phyloP scores from a whole-genome alignment of 495 filamentous ascomycete species.

The Durotheca rogersii region DNA sequence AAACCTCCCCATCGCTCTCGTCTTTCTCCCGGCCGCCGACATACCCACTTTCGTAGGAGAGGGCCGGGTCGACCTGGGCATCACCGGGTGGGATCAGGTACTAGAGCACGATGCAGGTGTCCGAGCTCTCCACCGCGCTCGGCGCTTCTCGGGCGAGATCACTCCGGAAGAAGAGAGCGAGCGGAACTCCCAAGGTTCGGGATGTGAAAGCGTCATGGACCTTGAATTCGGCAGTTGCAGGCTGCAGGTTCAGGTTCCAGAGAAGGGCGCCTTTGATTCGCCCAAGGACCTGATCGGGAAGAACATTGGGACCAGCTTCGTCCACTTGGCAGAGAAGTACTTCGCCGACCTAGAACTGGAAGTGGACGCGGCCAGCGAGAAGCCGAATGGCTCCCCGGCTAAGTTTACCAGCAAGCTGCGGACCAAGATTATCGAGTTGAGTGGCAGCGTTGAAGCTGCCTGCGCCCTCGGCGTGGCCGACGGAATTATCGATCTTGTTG shows the following conservation, averaged over 20 bases:
- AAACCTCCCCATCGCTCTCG: constrained; percentile 90
- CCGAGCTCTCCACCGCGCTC: constrained; percentile 52
- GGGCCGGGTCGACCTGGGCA: constrained; percentile 88
- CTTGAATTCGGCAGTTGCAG: constrained; percentile 88
- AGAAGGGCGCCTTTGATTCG: constrained; percentile 69
- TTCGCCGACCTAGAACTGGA: constrained; percentile 72
- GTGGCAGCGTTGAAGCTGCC: constrained; percentile 94
- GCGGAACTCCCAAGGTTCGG: constrained; percentile 40
- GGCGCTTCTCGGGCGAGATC: constrained; percentile 55
- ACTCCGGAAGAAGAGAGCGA: constrained; percentile 40
- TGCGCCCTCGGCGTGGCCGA: constrained; percentile 95
- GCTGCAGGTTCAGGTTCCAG: constrained; percentile 92
- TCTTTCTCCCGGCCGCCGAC: constrained; percentile 96
- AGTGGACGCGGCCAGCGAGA: constrained; percentile 36
- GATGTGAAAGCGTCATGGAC: constrained; percentile 81
- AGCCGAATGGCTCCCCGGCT: background rate
- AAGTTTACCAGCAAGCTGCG: constrained; percentile 51
- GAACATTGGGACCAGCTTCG: constrained; percentile 95
- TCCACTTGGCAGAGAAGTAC: constrained; percentile 73
- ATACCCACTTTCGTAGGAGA: constrained; percentile 97
- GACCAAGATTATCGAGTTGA: constrained; percentile 88
- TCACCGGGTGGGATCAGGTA: constrained; percentile 90
- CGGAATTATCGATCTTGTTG: constrained; percentile 96
- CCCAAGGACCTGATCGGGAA: constrained; percentile 83
- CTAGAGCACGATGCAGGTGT: constrained; percentile 81